These are phyloP conservation scores for Arthroderma uncinatum DNA, from an alignment of 2,329 filamentous ascomycete genomes.

Conservation along the genomic window DNA sequence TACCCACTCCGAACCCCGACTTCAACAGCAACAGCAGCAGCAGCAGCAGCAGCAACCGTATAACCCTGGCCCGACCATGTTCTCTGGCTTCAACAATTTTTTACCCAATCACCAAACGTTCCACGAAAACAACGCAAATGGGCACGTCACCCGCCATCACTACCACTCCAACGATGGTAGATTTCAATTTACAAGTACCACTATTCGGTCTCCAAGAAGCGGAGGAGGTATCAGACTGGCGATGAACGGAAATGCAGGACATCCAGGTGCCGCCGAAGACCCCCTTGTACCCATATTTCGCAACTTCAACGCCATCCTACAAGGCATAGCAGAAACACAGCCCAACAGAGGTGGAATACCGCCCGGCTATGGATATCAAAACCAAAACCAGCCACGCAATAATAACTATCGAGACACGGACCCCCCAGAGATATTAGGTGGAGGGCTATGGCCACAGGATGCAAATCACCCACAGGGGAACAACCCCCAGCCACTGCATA, in stretches of 20 bases:
- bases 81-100: not conserved
- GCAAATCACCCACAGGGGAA: constrained; percentile 40
- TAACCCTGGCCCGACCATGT: not conserved
- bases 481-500: constrained; percentile 37
- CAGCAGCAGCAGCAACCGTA: not conserved
- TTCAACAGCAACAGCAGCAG: no score
- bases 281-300: constrained; percentile 23
- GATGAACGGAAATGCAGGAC: constrained; percentile 14
- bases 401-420: not conserved
- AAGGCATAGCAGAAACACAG: constrained; percentile 26
- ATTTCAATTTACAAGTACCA: constrained; percentile 31
- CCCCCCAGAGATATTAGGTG: constrained; percentile 1
- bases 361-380: constrained; percentile 20
- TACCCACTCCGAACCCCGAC: no score
- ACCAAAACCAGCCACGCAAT: not conserved
- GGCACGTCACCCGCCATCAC: constrained; percentile 25
- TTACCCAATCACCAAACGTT: not conserved
- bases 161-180: constrained; percentile 39
- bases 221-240: not conserved
- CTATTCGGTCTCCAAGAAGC: constrained; percentile 16
- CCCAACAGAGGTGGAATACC: constrained; percentile 2
- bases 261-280: constrained; percentile 18
- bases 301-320: constrained; percentile 38
- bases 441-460: constrained; percentile 41
- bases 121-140: not conserved